These are phyloP conservation scores for Pseudocercospora cruenta DNA, from an alignment of 2,329 filamentous ascomycete genomes.

Conservation along the genomic window DNA sequence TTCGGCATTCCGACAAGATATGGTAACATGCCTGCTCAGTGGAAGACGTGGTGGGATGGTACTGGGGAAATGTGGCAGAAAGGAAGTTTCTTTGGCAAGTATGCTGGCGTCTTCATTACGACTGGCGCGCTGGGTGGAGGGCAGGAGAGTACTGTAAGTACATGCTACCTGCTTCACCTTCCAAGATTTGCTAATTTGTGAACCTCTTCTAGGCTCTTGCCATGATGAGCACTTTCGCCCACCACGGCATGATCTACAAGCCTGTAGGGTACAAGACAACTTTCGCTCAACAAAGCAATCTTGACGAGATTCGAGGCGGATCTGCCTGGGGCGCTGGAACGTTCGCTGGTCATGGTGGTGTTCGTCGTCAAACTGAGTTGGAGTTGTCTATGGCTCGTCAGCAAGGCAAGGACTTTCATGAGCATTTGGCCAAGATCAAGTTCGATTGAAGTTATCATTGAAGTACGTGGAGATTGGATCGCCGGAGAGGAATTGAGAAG, in stretches of 20 bases:
- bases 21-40: constrained; percentile 93
- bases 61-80: constrained; percentile 78
- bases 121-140: constrained; percentile 82
- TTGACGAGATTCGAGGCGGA: constrained; percentile 79
- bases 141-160: background rate
- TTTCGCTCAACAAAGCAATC: constrained; percentile 69
- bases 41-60: constrained; percentile 87
- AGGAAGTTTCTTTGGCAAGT: constrained; percentile 72
- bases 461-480: too few species aligned
- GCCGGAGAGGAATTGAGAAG: background rate
- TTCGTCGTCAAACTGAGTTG: constrained; percentile 70
- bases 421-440: background rate
- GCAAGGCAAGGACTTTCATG: constrained; percentile 81
- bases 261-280: constrained; percentile 83
- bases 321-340: constrained; percentile 89
- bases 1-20: constrained; percentile 90
- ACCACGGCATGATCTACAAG: constrained; percentile 92
- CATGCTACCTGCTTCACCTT: too few species aligned
- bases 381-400: constrained; percentile 77
- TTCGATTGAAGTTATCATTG: background rate
- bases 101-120: constrained; percentile 83
- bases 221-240: constrained; percentile 77
- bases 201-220: constrained; percentile 58
- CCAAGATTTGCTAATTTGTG: too few species aligned
- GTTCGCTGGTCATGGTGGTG: constrained; percentile 73